Evolutionary conservation across 371 early-diverging fungal species (phyloP).

Genomic region (Gilbertella persicaria): DNA sequence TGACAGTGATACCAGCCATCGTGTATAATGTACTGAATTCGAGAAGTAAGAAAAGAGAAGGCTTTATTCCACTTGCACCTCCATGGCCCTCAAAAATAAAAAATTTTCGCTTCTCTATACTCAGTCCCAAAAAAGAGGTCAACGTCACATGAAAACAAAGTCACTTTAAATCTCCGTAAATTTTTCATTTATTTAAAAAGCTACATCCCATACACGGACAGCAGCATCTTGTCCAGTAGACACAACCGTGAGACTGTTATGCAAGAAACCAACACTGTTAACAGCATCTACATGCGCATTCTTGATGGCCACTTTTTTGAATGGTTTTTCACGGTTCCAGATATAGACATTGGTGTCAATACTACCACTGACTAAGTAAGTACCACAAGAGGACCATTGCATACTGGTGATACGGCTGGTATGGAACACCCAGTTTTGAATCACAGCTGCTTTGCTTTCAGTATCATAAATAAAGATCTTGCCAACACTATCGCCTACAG

Average conservation of each 20-base stretch:
- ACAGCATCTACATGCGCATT: slow-evolving; percentile 87
- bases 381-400: slow-evolving; percentile 78
- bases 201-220: slow-evolving; percentile 75
- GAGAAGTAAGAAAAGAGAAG: slow-evolving; percentile 29
- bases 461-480: slow-evolving; percentile 79
- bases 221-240: slow-evolving; percentile 83
- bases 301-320: slow-evolving; percentile 75
- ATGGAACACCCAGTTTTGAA: slow-evolving; percentile 90
- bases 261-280: slow-evolving; percentile 68
- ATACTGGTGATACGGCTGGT: slow-evolving; percentile 81
- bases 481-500: slow-evolving; percentile 83
- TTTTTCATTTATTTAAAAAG: slow-evolving; percentile 10
- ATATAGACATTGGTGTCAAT: slow-evolving; percentile 91
- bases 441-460: slow-evolving; percentile 51
- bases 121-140: neutral
- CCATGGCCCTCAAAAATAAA: slow-evolving; percentile 17
- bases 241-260: slow-evolving; percentile 50
- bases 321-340: slow-evolving; percentile 84
- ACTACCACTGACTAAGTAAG: slow-evolving; percentile 77
- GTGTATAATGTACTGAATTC: slow-evolving; percentile 32
- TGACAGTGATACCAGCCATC: slow-evolving; percentile 82
- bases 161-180: neutral
- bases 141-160: neutral
- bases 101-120: slow-evolving; percentile 20
- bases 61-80: slow-evolving; percentile 7